Evolutionary conservation across 345 rosid genomes (phyloP).

Genomic region (Rhodamnia argentea): DNA sequence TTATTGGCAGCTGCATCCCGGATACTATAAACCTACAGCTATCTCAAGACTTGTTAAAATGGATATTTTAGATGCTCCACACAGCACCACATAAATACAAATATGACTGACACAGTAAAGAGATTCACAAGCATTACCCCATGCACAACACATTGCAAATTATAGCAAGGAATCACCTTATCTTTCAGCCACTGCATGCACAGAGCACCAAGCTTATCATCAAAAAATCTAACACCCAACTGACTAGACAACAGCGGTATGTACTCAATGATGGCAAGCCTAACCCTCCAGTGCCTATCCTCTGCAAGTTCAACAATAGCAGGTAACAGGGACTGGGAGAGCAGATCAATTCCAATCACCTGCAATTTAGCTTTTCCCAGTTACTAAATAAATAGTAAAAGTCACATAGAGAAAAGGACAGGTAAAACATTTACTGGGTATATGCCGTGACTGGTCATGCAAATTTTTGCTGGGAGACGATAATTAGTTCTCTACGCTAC

Average conservation of each 20-base stretch:
- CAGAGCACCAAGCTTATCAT: conserved; percentile 83
- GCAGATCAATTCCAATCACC: conserved; percentile 95
- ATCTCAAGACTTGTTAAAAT: background rate
- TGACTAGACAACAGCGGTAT: conserved; percentile 91
- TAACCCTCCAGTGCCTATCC: conserved; percentile 96
- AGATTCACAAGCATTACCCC: background rate
- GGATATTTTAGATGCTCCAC: background rate
- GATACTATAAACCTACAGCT: conserved; percentile 68
- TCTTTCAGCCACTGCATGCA: conserved; percentile 98
- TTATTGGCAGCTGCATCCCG: conserved; percentile 96
- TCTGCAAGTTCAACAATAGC: conserved; percentile 98
- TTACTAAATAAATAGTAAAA: background rate
- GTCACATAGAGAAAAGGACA: background rate
- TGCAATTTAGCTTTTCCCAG: conserved; percentile 12
- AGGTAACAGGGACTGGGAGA: conserved; percentile 84
- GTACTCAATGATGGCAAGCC: conserved; percentile 93
- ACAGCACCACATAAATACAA: background rate
- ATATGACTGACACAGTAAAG: background rate
- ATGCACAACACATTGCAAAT: background rate
- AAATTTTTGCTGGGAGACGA: background rate
- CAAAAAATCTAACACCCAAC: conserved; percentile 85
- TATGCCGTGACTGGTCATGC: background rate
- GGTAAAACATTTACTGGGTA: background rate
- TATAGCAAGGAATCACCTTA: conserved; percentile 37
- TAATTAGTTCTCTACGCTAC: background rate